Evolutionary conservation across 768 basidiomycete genomes (phyloP), one percentile per base, ranked within the genome.

Genomic region (Auricularia auricula-judae): DNA sequence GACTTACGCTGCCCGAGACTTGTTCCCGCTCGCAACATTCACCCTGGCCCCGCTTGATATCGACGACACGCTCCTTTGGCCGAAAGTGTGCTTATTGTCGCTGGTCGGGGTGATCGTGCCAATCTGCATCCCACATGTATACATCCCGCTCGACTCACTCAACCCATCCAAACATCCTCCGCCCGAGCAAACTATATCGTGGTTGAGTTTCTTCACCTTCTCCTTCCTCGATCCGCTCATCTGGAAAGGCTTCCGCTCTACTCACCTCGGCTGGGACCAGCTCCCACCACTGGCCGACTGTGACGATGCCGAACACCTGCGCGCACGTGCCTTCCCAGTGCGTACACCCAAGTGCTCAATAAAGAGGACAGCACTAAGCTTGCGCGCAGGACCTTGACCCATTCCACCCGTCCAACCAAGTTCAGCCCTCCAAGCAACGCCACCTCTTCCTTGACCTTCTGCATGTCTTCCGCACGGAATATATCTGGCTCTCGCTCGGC

Each of bases 221-320:
- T 72, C 74, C n/a, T 89, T 79, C 73, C 73, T 88, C 65, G 83
- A 88, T 66, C 76, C 77, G 3, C 72, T 82, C 42, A 73, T 87
- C 29, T 76, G 76, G 63, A 68, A 73, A 12, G 82, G 79, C 1
- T 76, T 77, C 65, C 71, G 74, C 21, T 69, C 78, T n/a, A 66
- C 77, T 2, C 82, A 81, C 68, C 68, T 85, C 1, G 70, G 79
- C 1, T 73, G 74, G 44, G 77, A 80, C 1, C 68, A 76, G 63
- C 68, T 81, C 0, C 84, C 83, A 11, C 76, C 78, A 1, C 69
- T 73, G 34, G 79, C 83, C 1, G 85, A 86, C 67, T 78, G 78
- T 61, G 76, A 77, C 66, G 58, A 68, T 33, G 72, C 75, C 3
- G 67, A 68, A 51, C 67, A 70, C 65, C 68, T 76, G 0, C 71